phyloP scores from a whole-genome alignment of 2,329 filamentous ascomycete species.

The Beauveria caledonica region DNA sequence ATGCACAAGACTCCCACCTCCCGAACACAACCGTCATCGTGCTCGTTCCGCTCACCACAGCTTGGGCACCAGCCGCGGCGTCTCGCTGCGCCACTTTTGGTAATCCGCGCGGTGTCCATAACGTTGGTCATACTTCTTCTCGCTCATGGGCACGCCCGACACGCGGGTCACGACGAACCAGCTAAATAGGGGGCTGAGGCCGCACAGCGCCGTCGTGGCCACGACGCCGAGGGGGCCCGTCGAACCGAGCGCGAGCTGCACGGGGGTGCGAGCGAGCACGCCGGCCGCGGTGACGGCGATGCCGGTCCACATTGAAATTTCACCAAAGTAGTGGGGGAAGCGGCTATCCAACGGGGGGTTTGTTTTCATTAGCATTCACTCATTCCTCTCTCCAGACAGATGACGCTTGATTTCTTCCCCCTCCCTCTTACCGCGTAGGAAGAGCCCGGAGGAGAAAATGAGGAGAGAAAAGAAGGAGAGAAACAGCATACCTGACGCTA shows the following conservation, averaged over 20 bases:
- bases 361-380: background rate
- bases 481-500: slow-evolving; percentile 37
- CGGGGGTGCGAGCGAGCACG: slow-evolving; percentile 43
- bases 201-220: slow-evolving; percentile 36
- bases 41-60: slow-evolving; percentile 28
- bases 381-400: background rate
- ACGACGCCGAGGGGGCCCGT: slow-evolving; percentile 29
- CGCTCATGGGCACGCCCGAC: slow-evolving; percentile 56
- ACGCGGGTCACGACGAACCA: slow-evolving; percentile 56
- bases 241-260: slow-evolving; percentile 50
- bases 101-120: slow-evolving; percentile 59
- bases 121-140: slow-evolving; percentile 58
- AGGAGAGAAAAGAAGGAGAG: background rate
- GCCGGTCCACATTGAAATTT: slow-evolving; percentile 60
- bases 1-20: too few relatives aligned
- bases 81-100: slow-evolving; percentile 58
- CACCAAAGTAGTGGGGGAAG: slow-evolving; percentile 68
- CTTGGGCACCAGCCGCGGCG: slow-evolving; percentile 56
- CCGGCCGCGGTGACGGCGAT: slow-evolving; percentile 53
- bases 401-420: background rate
- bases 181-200: slow-evolving; percentile 55
- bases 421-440: background rate
- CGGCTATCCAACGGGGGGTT: slow-evolving; percentile 24
- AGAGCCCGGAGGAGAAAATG: too few relatives aligned
- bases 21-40: too few relatives aligned